phyloP scores from a whole-genome alignment of 108 stramenopile species.

The Pseudonitzschia pungens region DNA sequence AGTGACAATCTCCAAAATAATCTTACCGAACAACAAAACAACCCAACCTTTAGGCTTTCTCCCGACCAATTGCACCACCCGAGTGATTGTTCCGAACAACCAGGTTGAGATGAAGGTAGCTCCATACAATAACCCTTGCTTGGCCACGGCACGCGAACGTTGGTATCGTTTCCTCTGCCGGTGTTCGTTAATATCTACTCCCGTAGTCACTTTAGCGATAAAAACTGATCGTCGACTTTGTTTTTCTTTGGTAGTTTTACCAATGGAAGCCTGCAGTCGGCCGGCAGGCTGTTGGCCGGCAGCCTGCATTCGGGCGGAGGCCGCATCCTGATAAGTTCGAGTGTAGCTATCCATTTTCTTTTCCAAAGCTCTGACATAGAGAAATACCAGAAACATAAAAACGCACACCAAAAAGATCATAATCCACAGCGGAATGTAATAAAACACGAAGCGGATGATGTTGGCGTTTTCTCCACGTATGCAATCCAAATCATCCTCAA shows the following conservation, averaged over 20 bases:
- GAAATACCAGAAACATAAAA: slow-evolving; percentile 8
- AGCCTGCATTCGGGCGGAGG: no score
- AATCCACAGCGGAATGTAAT: slow-evolving; percentile 13
- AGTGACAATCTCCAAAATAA: neutral
- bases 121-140: slow-evolving; percentile 14
- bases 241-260: neutral
- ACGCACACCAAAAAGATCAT: neutral
- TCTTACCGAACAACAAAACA: slow-evolving; percentile 3
- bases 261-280: no score
- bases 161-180: neutral
- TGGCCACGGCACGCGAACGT: slow-evolving; percentile 13
- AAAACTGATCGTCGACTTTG: neutral
- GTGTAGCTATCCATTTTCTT: slow-evolving; percentile 11
- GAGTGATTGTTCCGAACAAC: slow-evolving; percentile 1
- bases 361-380: neutral
- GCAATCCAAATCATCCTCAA: slow-evolving; percentile 22
- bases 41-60: neutral
- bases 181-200: neutral
- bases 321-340: neutral
- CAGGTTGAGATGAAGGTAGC: neutral
- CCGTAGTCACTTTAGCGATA: neutral
- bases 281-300: no score
- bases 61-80: neutral
- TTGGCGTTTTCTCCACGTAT: slow-evolving; percentile 46
- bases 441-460: slow-evolving; percentile 31